Conservation (phyloP, 805 yeast genomes). For the Priceomyces castillae region DNA sequence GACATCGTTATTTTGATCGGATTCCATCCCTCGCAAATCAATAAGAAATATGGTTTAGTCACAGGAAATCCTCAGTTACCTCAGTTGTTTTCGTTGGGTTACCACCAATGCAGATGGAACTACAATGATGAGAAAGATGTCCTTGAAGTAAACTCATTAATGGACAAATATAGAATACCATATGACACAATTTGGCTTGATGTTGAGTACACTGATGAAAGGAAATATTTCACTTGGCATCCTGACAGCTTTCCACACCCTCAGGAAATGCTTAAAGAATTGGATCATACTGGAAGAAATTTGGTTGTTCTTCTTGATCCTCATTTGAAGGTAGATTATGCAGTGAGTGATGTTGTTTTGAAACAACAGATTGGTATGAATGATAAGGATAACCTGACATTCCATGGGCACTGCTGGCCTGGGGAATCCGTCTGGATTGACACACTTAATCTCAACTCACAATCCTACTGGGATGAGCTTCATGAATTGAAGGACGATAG, state of each 20-base stretch:
- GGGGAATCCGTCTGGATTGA: slow-evolving; percentile 96
- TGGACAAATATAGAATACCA: slow-evolving; percentile 76
- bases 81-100: slow-evolving; percentile 74
- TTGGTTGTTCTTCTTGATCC: slow-evolving; percentile 89
- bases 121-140: slow-evolving; percentile 88
- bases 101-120: slow-evolving; percentile 98
- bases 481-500: slow-evolving; percentile 44
- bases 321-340: slow-evolving; percentile 73
- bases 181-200: slow-evolving; percentile 94
- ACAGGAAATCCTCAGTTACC: slow-evolving; percentile 79
- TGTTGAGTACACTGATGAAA: slow-evolving; percentile 83
- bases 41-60: slow-evolving; percentile 58
- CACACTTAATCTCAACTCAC: slow-evolving; percentile 64
- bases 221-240: slow-evolving; percentile 92
- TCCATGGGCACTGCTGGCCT: slow-evolving; percentile 95
- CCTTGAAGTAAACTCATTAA: slow-evolving; percentile 59
- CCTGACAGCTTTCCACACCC: slow-evolving; percentile 72
- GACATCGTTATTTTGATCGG: slow-evolving; percentile 73
- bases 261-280: slow-evolving; percentile 56
- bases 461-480: slow-evolving; percentile 56
- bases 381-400: slow-evolving; percentile 47
- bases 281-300: slow-evolving; percentile 74
- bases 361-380: slow-evolving; percentile 45
- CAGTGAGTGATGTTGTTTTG: slow-evolving; percentile 53
- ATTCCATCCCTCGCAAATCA: slow-evolving; percentile 52